Percentiles rank a stretch among this genome's conserved stretches.
Evolutionary conservation across 352 stramenopile genomes (phyloP).

Genomic region (Pythium brachiatum): DNA sequence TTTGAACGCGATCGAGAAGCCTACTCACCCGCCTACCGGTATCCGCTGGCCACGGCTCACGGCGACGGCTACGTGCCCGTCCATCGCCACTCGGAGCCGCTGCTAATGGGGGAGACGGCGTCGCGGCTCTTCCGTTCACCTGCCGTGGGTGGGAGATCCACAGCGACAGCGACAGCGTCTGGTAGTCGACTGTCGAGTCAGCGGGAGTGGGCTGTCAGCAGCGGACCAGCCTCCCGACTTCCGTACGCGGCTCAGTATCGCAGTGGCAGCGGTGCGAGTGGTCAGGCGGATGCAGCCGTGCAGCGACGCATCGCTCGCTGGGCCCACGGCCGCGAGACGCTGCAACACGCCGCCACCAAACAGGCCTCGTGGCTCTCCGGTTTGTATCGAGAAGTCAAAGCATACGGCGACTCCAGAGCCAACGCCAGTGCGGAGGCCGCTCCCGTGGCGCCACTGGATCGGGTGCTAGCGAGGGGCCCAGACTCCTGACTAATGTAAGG

Average conservation of each 20-base stretch:
- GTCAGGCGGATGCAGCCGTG: constrained; percentile 26
- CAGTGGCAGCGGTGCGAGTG: background rate
- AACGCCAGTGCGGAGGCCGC: constrained; percentile 7
- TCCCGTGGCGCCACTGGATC: background rate
- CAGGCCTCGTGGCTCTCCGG: constrained; percentile 58
- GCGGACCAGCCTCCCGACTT: background rate
- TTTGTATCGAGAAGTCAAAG: constrained; percentile 61
- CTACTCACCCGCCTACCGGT: constrained; percentile 4
- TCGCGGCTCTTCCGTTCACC: constrained; percentile 6
- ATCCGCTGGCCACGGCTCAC: constrained; percentile 11
- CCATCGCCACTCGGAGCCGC: constrained; percentile 3
- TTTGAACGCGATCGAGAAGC: background rate
- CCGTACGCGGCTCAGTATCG: background rate
- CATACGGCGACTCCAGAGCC: constrained; percentile 43
- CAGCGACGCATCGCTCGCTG: constrained; percentile 64
- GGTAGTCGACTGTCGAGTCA: background rate
- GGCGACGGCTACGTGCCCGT: background rate
- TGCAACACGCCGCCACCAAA: constrained; percentile 56
- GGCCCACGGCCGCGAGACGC: constrained; percentile 51
- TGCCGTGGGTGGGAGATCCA: background rate
- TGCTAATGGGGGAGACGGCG: background rate
- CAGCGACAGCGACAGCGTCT: background rate
- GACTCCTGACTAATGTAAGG: constrained; percentile 5
- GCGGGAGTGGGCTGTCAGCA: constrained; percentile 10
- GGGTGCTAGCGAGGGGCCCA: background rate